phyloP scores from a whole-genome alignment of 2,329 filamentous ascomycete genomes.

The Talaromyces funiculosus region DNA sequence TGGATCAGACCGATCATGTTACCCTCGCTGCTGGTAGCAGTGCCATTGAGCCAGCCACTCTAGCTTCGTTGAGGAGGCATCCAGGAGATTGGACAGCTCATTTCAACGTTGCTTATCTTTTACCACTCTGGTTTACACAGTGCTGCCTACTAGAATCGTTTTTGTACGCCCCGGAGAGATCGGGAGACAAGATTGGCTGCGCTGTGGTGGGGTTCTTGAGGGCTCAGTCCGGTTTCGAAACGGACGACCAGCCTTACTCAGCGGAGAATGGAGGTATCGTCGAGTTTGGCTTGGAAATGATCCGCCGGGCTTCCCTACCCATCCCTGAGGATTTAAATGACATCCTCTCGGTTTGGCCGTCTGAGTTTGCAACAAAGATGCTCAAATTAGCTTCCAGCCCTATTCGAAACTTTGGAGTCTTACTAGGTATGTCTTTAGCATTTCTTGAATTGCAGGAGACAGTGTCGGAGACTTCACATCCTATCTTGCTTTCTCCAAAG shows the following conservation, averaged over 20 bases:
- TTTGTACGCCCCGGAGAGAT: neutral
- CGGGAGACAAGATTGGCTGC: neutral
- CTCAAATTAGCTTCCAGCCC: neutral
- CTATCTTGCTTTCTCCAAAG: neutral
- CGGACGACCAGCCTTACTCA: neutral
- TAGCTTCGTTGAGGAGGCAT: neutral
- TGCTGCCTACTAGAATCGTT: neutral
- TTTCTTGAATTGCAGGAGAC: neutral
- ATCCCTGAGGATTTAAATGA: neutral
- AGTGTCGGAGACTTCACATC: neutral
- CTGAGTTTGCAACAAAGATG: neutral
- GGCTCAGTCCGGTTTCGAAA: neutral
- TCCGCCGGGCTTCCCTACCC: neutral
- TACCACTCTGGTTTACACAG: slow-evolving; percentile 2
- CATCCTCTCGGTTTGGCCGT: neutral
- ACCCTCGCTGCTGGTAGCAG: neutral
- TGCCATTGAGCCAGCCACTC: neutral
- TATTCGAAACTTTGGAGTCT: neutral
- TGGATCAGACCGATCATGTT: neutral
- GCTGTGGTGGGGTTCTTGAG: neutral
- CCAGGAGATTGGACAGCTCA: neutral
- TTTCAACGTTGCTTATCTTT: neutral
- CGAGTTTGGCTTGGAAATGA: neutral
- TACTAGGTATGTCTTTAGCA: neutral
- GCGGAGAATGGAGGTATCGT: neutral